A percentile compares a stretch with the other conserved stretches of the same genome.
Conservation (phyloP, 257 asterid species). For the Solanum sejunctum region DNA sequence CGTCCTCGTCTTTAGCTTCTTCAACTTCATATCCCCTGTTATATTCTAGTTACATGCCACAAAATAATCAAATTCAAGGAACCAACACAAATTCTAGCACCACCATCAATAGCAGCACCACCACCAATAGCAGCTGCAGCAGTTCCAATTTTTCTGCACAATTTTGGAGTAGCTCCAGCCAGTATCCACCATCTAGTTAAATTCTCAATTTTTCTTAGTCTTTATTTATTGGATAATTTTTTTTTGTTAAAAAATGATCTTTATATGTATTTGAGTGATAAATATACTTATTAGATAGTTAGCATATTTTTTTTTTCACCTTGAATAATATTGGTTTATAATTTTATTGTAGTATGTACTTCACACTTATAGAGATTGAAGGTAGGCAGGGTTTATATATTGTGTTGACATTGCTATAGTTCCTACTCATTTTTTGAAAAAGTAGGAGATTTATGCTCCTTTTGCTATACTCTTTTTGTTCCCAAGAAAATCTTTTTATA, state of each 20-base stretch:
- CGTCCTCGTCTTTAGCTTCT: slow-evolving; percentile 5
- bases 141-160: slow-evolving; percentile 21
- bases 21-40: slow-evolving; percentile 30
- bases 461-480: background rate
- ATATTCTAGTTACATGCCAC: slow-evolving; percentile 24
- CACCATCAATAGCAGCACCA: background rate
- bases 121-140: background rate
- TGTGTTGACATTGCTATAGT: background rate
- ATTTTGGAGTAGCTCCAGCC: slow-evolving; percentile 40
- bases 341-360: background rate
- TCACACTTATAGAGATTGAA: background rate
- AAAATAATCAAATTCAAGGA: slow-evolving; percentile 18
- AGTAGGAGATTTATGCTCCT: background rate
- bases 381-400: background rate
- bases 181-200: slow-evolving; percentile 62
- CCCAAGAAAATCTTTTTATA: no score
- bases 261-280: background rate
- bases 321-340: background rate
- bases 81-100: background rate
- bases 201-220: background rate
- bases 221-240: background rate
- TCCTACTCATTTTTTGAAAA: background rate
- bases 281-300: background rate
- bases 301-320: background rate
- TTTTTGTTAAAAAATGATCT: background rate